Evolutionary conservation across 2,329 filamentous ascomycete genomes (phyloP), one percentile per base, ranked within the genome.

Genomic region (Pseudogymnoascus sp.): DNA sequence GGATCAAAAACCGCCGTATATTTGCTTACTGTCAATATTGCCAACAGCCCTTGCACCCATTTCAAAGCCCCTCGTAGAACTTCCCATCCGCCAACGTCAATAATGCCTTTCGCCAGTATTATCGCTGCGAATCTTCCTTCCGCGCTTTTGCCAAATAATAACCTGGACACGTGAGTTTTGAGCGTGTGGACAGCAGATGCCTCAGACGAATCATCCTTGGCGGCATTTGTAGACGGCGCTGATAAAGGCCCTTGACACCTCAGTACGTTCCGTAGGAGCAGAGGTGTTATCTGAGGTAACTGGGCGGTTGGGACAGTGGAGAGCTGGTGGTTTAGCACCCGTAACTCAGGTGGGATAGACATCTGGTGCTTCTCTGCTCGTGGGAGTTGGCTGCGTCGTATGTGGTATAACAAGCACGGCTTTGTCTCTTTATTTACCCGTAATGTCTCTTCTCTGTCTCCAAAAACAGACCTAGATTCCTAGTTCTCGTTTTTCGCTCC

Each of bases 11-110:
- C 12, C 12, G 37, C 11, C 62, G 37, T 16, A 61, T 54, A 37
- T 29, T 36, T 51, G 62, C 68, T 62, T 76, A 90, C 88, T 74
- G 87, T 86, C 39, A 97, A 74, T 62, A 96, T 83, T 1, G 83
- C 82, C 61, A 97, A 76, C 34, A 97, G 77, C n/a, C 85, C 86
- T 68, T 84, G 81, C 66, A 95, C 86, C 90, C 93, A 96, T 2
- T 86, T 80, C 69, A 87, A 86, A 36, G 84, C 85, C 62, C 85
- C 86, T 67, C 87, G 86, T 65, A 97, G 80, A 64, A 89, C 85
- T 71, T 96, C 91, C 86, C 89, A 91, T 54, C 91, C 91, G 23
- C 92, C 92, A 42, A 89, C 85, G 70, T 97, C 93, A 47, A 96
- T 79, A 4, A 87, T 80, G 3, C 89, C 84, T 77, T 97, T 97